Evolutionary conservation across 2,329 filamentous ascomycete species (phyloP).

Genomic region (Epichloe gansuensis): DNA sequence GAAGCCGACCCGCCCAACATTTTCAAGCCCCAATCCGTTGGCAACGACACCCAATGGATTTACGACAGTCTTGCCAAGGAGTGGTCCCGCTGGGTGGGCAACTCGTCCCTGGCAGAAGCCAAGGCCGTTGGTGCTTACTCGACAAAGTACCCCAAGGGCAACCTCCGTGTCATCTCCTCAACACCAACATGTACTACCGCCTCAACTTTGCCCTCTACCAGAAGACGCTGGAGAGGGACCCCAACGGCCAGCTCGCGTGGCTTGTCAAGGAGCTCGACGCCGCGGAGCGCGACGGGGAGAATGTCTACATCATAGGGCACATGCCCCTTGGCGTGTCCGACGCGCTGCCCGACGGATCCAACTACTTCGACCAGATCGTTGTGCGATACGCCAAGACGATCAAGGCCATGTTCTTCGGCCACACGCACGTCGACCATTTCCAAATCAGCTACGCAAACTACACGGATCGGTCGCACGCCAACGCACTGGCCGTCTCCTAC

Average conservation of each 20-base stretch:
- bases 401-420: slow-evolving; percentile 43
- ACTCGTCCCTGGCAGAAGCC: slow-evolving; percentile 17
- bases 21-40: slow-evolving; percentile 30
- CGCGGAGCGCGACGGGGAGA: slow-evolving; percentile 37
- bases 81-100: slow-evolving; percentile 37
- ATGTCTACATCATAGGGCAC: slow-evolving; percentile 45
- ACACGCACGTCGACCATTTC: slow-evolving; percentile 45
- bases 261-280: slow-evolving; percentile 38
- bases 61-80: slow-evolving; percentile 34
- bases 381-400: slow-evolving; percentile 40
- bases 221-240: slow-evolving; percentile 34
- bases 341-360: slow-evolving; percentile 37
- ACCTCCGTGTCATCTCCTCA: slow-evolving; percentile 47
- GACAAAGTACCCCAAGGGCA: slow-evolving; percentile 28
- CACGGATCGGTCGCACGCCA: slow-evolving; percentile 23
- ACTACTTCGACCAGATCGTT: slow-evolving; percentile 40
- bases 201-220: slow-evolving; percentile 45
- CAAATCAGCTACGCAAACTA: slow-evolving; percentile 42
- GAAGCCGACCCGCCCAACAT: slow-evolving; percentile 42
- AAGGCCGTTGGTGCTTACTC: slow-evolving; percentile 37
- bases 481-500: slow-evolving; percentile 37
- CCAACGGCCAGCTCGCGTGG: slow-evolving; percentile 39
- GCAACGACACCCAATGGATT: slow-evolving; percentile 35
- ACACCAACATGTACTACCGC: slow-evolving; percentile 48
- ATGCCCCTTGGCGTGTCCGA: slow-evolving; percentile 39